These are phyloP conservation scores for Rugonectria rugulosa DNA, from an alignment of 2,329 filamentous ascomycete species.

Conservation along the genomic window DNA sequence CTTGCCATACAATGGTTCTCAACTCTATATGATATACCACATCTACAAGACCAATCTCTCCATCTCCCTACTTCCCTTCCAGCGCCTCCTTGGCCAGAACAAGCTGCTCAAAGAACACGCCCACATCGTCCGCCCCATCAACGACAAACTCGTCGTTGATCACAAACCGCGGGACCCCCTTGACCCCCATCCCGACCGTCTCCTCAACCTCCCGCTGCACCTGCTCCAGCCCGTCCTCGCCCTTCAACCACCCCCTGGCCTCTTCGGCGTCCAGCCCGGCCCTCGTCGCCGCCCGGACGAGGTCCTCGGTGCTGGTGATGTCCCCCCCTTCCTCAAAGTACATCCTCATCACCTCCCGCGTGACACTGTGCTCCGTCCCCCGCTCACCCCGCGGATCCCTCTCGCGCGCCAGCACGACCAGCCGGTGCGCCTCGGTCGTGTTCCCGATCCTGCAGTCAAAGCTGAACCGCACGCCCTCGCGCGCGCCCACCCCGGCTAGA, in stretches of 20 bases:
- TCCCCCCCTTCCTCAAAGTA: constrained; percentile 73
- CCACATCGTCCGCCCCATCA: constrained; percentile 75
- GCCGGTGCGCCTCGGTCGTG: constrained; percentile 55
- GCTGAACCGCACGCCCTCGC: constrained; percentile 75
- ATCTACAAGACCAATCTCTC: background rate
- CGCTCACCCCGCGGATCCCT: constrained; percentile 35
- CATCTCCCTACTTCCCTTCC: background rate
- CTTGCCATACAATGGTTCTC: no score
- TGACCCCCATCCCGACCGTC: constrained; percentile 60
- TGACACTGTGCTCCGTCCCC: constrained; percentile 64
- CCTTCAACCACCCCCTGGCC: constrained; percentile 61
- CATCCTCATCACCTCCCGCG: constrained; percentile 68
- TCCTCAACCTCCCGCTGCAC: constrained; percentile 64
- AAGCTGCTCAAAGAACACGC: constrained; percentile 72
- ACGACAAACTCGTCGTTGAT: constrained; percentile 74
- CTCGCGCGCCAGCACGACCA: constrained; percentile 73
- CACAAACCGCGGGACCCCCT: constrained; percentile 78
- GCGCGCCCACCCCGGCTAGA: constrained; percentile 63
- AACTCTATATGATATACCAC: background rate
- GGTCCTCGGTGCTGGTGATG: constrained; percentile 63
- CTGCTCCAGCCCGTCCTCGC: constrained; percentile 61
- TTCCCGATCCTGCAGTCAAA: constrained; percentile 61
- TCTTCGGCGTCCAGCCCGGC: constrained; percentile 62
- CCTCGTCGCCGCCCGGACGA: constrained; percentile 60
- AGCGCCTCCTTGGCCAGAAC: constrained; percentile 53